Evolutionary conservation across 768 basidiomycete genomes (phyloP).

Genomic region (Rhodocollybia butyracea): DNA sequence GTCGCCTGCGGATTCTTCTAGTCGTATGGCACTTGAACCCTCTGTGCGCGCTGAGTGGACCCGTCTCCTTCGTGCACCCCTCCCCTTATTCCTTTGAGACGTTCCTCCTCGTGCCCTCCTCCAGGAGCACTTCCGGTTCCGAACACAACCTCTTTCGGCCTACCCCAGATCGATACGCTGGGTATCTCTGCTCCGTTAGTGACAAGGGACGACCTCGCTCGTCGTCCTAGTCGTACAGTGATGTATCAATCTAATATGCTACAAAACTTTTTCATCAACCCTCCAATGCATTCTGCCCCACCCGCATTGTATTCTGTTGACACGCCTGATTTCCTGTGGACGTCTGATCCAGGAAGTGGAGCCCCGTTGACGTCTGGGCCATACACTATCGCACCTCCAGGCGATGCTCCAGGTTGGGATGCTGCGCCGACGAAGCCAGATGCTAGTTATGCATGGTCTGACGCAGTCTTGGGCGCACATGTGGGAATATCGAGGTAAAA

Average conservation of each 20-base stretch:
- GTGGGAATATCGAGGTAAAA: background rate
- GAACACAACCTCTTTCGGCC: slow-evolving; percentile 6
- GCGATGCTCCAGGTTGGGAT: slow-evolving; percentile 17
- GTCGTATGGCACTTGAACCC: background rate
- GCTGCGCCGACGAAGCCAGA: slow-evolving; percentile 9
- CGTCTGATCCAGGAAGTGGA: slow-evolving; percentile 1
- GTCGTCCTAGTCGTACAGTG: slow-evolving; percentile 26
- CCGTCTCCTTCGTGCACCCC: slow-evolving; percentile 10
- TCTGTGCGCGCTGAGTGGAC: background rate
- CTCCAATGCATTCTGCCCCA: background rate
- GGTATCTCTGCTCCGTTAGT: slow-evolving; percentile 18
- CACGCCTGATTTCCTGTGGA: too few species aligned
- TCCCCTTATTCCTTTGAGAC: slow-evolving; percentile 20
- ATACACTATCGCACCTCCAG: slow-evolving; percentile 12
- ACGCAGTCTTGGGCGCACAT: background rate
- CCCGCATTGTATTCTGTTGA: too few species aligned
- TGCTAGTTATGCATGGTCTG: slow-evolving; percentile 1
- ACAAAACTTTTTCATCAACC: slow-evolving; percentile 9
- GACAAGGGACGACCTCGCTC: slow-evolving; percentile 30
- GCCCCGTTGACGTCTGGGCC: slow-evolving; percentile 13
- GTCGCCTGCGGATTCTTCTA: background rate
- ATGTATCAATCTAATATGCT: slow-evolving; percentile 30
- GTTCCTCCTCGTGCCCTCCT: slow-evolving; percentile 42
- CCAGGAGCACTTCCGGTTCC: slow-evolving; percentile 28
- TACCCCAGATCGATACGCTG: background rate